Conservation (phyloP, 176 grass and related monocot species). For the Saccharum officinarum region DNA sequence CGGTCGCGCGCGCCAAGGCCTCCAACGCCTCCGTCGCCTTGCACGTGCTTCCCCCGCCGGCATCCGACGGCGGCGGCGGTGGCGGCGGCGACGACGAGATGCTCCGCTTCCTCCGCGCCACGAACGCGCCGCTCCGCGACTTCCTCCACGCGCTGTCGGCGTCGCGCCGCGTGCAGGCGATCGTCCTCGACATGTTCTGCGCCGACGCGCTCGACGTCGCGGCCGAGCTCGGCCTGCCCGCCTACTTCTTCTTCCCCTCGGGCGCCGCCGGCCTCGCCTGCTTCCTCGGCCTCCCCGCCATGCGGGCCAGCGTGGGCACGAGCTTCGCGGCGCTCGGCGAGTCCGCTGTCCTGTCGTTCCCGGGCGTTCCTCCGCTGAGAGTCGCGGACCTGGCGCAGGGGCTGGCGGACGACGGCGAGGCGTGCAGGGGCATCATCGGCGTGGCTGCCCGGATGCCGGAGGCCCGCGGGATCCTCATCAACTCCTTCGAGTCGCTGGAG, state of each 20-base stretch:
- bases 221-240: slow-evolving; percentile 20
- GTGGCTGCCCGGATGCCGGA: background rate
- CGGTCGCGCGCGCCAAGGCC: slow-evolving; percentile 13
- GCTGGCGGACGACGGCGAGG: background rate
- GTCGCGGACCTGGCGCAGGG: background rate
- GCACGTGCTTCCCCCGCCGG: slow-evolving; percentile 7
- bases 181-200: slow-evolving; percentile 53
- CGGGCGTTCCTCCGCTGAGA: slow-evolving; percentile 10
- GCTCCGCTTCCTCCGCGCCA: slow-evolving; percentile 26
- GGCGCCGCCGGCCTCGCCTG: slow-evolving; percentile 28
- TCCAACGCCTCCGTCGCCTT: slow-evolving; percentile 17
- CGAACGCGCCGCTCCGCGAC: slow-evolving; percentile 18
- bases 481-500: slow-evolving; percentile 41
- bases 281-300: slow-evolving; percentile 27
- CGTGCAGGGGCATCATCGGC: background rate
- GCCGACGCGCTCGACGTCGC: slow-evolving; percentile 32
- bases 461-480: slow-evolving; percentile 31
- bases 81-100: too few species aligned
- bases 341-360: slow-evolving; percentile 7
- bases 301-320: background rate
- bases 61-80: background rate
- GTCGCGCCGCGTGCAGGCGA: background rate
- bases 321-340: slow-evolving; percentile 14
- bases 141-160: slow-evolving; percentile 5
- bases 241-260: slow-evolving; percentile 36